Evolutionary conservation across 83 land plant species (phyloP), one percentile per base, ranked within the genome.

Genomic region (Picea engelmannii): DNA sequence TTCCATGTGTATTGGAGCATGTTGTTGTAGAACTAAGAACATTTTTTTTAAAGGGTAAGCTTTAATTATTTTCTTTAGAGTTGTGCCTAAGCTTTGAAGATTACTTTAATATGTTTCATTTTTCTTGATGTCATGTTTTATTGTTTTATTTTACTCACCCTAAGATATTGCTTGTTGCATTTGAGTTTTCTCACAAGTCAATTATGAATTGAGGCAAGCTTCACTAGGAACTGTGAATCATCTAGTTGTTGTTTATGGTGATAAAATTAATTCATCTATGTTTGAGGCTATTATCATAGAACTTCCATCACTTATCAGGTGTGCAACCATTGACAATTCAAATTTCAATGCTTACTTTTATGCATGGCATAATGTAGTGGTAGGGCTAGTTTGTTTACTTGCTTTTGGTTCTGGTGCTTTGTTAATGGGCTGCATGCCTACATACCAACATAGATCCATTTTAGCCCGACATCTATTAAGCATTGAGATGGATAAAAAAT

Each of bases 241-340:
- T 3, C 66, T 97, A 63, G 86, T 95, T 74, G 90, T 88, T 87
- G 92, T 92, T 62, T 95, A 95, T 86, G 94, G 99, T 71, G 93
- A 95, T 80, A 88, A 88, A 87, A 94, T 95, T 49, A 85, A 92
- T 78, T 80, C 92, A 76, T 82, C 99, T 23, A 89, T 90, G 38
- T 93, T 92, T 88, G 98, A 95, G 80, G 84, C 92, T 40, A 94
- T 97, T 25, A 85, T 94, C 74, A 91, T 85, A 20, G 96, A 97
- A 80, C 90, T 97, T 40, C 96, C 35, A 3, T 84, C 96, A 38
- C 88, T 97, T 44, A 97, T 97, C 55, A 97, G 98, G 99, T 95
- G 64, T 62, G 21, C 9, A 2, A 0, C 49, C 64, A 7, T 62
- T 71, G 17, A n/a, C 18, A 18, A 42, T 82, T 75, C 9, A 44